Base-by-base conservation (phyloP, 1,284 basidiomycete species). In the Ustilago nuda region DNA sequence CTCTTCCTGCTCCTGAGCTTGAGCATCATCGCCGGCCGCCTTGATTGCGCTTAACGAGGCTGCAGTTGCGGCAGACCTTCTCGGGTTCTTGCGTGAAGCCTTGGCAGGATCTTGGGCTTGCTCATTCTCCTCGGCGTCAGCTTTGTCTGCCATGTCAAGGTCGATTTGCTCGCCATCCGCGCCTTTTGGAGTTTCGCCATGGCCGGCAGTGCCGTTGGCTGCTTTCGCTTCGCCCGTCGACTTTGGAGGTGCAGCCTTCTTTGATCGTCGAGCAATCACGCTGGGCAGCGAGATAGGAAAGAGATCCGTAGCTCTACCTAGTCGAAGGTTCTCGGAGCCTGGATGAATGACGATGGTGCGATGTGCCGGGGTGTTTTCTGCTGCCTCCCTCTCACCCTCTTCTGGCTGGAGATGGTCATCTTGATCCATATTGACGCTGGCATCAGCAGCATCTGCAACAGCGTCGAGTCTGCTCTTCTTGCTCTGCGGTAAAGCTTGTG, bases 231-330 rank as follows among this genome's bases (percentile, higher is more conserved):
- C 35, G 27, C 23, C 43, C 43, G 19, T 11, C 13, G 43, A 45
- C n/a, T 46, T 51, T 35, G 61, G 41, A 0, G 52, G 51, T 3
- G 60, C 46, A 13, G 63, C 57, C 35, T 50, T 62, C 61, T 48
- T 72, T 8, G 68, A 39, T 55, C 74, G 55, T 35, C 88, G 83
- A 3, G 94, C 94, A 72, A 96, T 91, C 32, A 94, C 92, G 83
- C 90, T 91, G 2, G 93, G 92, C 19, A 96, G 87, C 9, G 89
- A 86, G 30, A 91, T 83, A 11, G 94, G 95, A 39, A 89, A 91
- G 33, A 93, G 90, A 82, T 98, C 95, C n/a, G 92, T 93, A 0
- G 95, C 94, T 80, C 91, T 90, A 32, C 97, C 97, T 54, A 99
- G 91, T 33, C 94, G 91, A 39, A 98, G 87, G 81, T 89, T 92